phyloP scores from a whole-genome alignment of 129 eudicot species.

The Arctium minus region DNA sequence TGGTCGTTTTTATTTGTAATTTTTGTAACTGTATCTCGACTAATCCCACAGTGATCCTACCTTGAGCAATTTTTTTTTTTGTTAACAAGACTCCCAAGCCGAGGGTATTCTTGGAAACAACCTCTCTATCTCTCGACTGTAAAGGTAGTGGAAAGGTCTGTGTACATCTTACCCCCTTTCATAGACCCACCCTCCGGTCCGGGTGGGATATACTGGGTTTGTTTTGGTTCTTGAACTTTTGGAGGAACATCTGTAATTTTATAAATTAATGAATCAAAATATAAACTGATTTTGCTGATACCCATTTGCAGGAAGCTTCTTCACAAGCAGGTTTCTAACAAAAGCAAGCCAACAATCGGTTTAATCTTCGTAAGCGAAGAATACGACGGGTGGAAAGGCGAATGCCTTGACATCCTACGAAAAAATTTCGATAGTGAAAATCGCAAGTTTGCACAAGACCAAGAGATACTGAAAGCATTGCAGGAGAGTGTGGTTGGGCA shows the following conservation, averaged over 20 bases:
- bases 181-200: too few relatives aligned
- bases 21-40: too few relatives aligned
- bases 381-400: constrained; percentile 80
- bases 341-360: constrained; percentile 54
- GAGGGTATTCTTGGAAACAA: too few relatives aligned
- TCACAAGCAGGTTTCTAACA: constrained; percentile 49
- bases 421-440: constrained; percentile 41
- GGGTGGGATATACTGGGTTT: too few relatives aligned
- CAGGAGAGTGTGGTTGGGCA: constrained; percentile 53
- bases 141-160: too few relatives aligned
- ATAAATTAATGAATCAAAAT: not conserved
- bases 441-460: constrained; percentile 52
- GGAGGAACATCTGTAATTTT: not conserved
- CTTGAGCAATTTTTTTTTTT: too few relatives aligned
- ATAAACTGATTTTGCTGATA: not conserved
- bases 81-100: too few relatives aligned
- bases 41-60: too few relatives aligned
- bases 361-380: constrained; percentile 64
- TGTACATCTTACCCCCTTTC: too few relatives aligned
- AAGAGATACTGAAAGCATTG: constrained; percentile 54
- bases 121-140: too few relatives aligned
- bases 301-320: constrained; percentile 59
- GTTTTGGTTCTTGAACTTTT: too few relatives aligned
- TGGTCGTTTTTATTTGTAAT: too few relatives aligned
- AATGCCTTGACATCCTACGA: constrained; percentile 55